These are phyloP conservation scores for Davidsoniella virescens DNA, from an alignment of 2,329 filamentous ascomycete genomes.

Conservation along the genomic window DNA sequence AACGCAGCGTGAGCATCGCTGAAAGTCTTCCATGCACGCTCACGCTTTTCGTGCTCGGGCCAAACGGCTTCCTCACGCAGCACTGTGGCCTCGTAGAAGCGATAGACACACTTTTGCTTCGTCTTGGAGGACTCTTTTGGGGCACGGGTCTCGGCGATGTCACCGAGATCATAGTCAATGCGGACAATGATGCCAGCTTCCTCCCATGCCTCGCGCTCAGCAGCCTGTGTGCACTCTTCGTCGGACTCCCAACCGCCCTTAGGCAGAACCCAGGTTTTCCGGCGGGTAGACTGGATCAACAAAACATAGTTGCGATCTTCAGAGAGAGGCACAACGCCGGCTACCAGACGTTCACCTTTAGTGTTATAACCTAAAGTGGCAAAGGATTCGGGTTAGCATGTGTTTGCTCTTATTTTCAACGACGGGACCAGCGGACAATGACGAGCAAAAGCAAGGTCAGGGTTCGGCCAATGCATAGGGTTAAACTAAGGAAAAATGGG, in stretches of 20 bases:
- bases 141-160: slow-evolving; percentile 69
- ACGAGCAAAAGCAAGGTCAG: background rate
- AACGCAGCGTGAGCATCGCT: slow-evolving; percentile 64
- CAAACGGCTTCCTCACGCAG: slow-evolving; percentile 70
- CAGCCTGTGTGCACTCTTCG: slow-evolving; percentile 72
- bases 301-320: slow-evolving; percentile 75
- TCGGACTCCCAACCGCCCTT: slow-evolving; percentile 97
- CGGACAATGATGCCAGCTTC: slow-evolving; percentile 84
- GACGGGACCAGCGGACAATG: background rate
- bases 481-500: slow-evolving; percentile 9
- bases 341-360: slow-evolving; percentile 85
- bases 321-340: slow-evolving; percentile 82
- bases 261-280: slow-evolving; percentile 88
- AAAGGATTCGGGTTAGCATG: slow-evolving; percentile 6
- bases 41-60: slow-evolving; percentile 88
- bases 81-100: slow-evolving; percentile 80
- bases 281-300: slow-evolving; percentile 80
- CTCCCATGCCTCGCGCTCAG: slow-evolving; percentile 88
- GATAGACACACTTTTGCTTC: slow-evolving; percentile 47
- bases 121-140: slow-evolving; percentile 56
- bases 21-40: slow-evolving; percentile 80
- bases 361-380: slow-evolving; percentile 61
- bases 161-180: slow-evolving; percentile 70
- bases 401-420: background rate
- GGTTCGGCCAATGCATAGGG: background rate